Base-by-base conservation (phyloP, 208 protist genomes). In the Trypanosomatidae sp. region DNA sequence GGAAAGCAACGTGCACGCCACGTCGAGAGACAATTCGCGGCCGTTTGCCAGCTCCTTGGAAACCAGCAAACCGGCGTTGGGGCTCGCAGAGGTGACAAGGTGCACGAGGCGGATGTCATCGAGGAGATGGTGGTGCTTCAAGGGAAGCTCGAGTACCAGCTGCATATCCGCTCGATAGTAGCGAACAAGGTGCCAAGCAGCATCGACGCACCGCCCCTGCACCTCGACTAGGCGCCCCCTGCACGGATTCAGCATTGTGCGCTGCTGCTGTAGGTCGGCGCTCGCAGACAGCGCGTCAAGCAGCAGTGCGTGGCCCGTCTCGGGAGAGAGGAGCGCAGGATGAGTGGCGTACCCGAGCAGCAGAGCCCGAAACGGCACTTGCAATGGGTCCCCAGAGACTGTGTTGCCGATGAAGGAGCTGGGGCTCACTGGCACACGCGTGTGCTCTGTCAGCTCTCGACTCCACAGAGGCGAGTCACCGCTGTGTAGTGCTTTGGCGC, bases 201-300 rank as follows among this genome's bases (percentile, higher is more conserved):
- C 52, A 33, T 69, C n/a, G 5, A 82, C 39, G 83, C 81, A 87
- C 19, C 69, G 60, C 39, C 59, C 62, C 3, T 74, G 73, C 2
- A 66, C 47, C 41, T 76, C 77, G 22, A 73, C 70, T 8, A 81
- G 76, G 28, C 70, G 50, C n/a, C 83, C 72, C 39, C 56, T 49
- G n/a, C 64, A 88, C 68, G 55, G 87, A 59, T 71, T 69, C 33
- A 30, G 77, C 74, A 49, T 81, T 62, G 41, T 39, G 15, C 39
- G 62, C 25, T 49, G 47, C 47, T 82, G 74, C 44, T 62, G 76
- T 52, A 78, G 39, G 72, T 88, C 84, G 28, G 74, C 59, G 36
- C 50, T 73, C 33, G 60, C 39, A 13, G 56, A 56, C n/a, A 80
- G 71, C 15, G 82, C 71, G 15, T 64, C 58, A n/a, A 86, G 76